Evolutionary conservation across 2,329 filamentous ascomycete species (phyloP).

Genomic region (Cytospora chrysosperma): DNA sequence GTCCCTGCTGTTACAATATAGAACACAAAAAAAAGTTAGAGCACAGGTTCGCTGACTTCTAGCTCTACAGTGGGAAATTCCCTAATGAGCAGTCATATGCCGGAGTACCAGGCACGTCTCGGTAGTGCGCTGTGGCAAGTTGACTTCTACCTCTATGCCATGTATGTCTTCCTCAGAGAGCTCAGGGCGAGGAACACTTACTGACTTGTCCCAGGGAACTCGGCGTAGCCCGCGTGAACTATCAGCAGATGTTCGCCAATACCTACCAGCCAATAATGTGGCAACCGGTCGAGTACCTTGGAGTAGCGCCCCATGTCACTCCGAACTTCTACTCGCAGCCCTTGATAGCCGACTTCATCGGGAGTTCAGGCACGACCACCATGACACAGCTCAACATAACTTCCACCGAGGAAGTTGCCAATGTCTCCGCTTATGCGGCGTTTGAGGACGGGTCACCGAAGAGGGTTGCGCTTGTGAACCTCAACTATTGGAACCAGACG

Average conservation of each 20-base stretch:
- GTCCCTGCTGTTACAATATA: neutral
- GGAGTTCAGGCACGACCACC: slow-evolving; percentile 31
- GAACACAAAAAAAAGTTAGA: neutral
- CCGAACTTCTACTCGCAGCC: slow-evolving; percentile 38
- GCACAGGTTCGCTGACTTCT: too few species aligned
- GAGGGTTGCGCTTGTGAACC: slow-evolving; percentile 33
- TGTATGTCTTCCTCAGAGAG: slow-evolving; percentile 17
- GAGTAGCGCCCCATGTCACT: slow-evolving; percentile 34
- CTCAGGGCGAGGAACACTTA: neutral
- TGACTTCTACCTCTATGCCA: slow-evolving; percentile 37
- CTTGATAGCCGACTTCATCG: slow-evolving; percentile 37
- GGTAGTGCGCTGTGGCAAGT: slow-evolving; percentile 38
- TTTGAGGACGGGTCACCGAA: slow-evolving; percentile 31
- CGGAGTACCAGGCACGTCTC: slow-evolving; percentile 35
- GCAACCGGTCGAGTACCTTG: slow-evolving; percentile 32
- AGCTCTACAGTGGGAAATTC: slow-evolving; percentile 33
- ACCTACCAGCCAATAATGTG: slow-evolving; percentile 33
- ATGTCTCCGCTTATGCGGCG: slow-evolving; percentile 32
- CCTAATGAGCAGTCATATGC: slow-evolving; percentile 31
- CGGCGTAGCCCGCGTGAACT: slow-evolving; percentile 35
- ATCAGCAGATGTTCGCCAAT: slow-evolving; percentile 33
- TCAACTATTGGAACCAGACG: slow-evolving; percentile 37
- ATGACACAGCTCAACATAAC: slow-evolving; percentile 28
- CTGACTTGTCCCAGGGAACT: slow-evolving; percentile 20
- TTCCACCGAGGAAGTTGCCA: slow-evolving; percentile 15